Percentiles rank a stretch among this genome's conserved stretches.
These are phyloP conservation scores for Trichoderma semiorbis DNA, from an alignment of 2,329 filamentous ascomycete species.

Conservation along the genomic window DNA sequence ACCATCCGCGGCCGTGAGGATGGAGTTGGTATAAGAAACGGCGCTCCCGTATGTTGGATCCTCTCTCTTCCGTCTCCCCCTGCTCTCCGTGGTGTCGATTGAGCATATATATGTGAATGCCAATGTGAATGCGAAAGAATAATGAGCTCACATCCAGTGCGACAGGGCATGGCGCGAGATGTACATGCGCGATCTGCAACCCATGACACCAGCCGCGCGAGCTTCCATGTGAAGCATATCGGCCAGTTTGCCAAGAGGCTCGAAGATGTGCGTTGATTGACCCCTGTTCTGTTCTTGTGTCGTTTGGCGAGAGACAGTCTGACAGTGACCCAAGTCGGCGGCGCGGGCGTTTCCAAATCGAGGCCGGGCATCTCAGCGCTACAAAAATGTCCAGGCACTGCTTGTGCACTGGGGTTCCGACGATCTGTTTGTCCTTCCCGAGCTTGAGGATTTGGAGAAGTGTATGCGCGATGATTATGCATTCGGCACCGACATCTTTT, in stretches of 20 bases:
- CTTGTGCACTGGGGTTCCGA: conserved; percentile 57
- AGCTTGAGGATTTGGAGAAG: conserved; percentile 54
- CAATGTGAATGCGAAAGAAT: background rate
- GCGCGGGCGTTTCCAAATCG: conserved; percentile 55
- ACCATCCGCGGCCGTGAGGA: conserved; percentile 50
- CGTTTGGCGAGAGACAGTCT: background rate
- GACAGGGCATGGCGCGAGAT: conserved; percentile 20
- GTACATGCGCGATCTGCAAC: conserved; percentile 41
- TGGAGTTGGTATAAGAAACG: conserved; percentile 44
- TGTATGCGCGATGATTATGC: conserved; percentile 54
- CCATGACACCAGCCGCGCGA: conserved; percentile 56
- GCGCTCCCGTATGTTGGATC: conserved; percentile 38
- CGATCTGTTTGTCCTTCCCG: conserved; percentile 56
- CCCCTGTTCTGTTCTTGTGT: background rate
- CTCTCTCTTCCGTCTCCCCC: too few relatives aligned
- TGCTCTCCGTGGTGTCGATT: background rate
- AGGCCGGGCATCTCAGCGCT: conserved; percentile 50
- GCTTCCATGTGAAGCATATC: conserved; percentile 56
- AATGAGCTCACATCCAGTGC: conserved; percentile 1
- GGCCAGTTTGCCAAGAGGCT: conserved; percentile 52
- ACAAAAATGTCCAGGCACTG: conserved; percentile 53
- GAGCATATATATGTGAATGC: background rate
- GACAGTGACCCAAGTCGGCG: conserved; percentile 43
- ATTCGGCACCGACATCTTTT: conserved; percentile 55
- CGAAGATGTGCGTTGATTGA: conserved; percentile 45